phyloP scores from a whole-genome alignment of 441 rosid genomes.

The Gossypium trilobum region DNA sequence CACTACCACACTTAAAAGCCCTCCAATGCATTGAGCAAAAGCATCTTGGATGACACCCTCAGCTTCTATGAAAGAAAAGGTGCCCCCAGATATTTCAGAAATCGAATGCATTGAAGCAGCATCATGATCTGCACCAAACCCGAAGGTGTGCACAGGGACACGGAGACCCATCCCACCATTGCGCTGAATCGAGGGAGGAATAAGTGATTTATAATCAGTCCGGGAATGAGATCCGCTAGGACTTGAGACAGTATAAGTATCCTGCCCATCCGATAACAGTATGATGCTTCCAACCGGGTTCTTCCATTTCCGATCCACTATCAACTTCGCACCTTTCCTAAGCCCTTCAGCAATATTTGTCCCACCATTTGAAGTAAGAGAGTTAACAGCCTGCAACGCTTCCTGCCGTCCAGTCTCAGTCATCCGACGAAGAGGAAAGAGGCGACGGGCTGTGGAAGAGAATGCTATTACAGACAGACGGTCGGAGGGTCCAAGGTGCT shows the following conservation, averaged over 20 bases:
- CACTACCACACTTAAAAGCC: conserved; percentile 62
- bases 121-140: conserved; percentile 66
- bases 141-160: conserved; percentile 63
- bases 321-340: conserved; percentile 48
- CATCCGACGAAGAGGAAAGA: conserved; percentile 61
- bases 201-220: conserved; percentile 33
- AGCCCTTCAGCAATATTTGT: conserved; percentile 67
- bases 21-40: conserved; percentile 76
- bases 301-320: conserved; percentile 50
- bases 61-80: conserved; percentile 66
- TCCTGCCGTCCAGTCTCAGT: conserved; percentile 50
- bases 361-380: conserved; percentile 54
- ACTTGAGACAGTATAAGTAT: conserved; percentile 47
- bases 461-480: conserved; percentile 61
- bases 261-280: conserved; percentile 65
- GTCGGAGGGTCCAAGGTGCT: conserved; percentile 58
- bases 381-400: conserved; percentile 54
- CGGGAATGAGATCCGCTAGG: conserved; percentile 19
- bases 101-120: conserved; percentile 62
- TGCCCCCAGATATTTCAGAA: conserved; percentile 55
- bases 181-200: conserved; percentile 32
- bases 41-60: conserved; percentile 72
- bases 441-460: conserved; percentile 58
- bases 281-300: conserved; percentile 57
- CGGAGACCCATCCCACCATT: conserved; percentile 26